Conservation (phyloP, 2,329 filamentous ascomycete species). For the Teratosphaeria viscida region DNA sequence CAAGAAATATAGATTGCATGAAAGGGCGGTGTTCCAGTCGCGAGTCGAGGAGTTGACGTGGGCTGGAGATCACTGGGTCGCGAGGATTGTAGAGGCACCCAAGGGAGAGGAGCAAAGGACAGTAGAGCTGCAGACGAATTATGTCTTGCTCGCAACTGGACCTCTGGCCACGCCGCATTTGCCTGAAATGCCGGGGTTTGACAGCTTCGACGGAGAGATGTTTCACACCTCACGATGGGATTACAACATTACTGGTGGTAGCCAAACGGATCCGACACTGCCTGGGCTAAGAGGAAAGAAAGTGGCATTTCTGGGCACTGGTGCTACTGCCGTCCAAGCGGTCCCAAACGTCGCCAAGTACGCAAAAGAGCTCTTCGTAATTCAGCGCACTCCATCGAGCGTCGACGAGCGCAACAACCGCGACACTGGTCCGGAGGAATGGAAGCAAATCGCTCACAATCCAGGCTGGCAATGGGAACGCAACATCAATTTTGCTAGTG, state of each 20-base stretch:
- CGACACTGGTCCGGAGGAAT: slow-evolving; percentile 35
- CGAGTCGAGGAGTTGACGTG: slow-evolving; percentile 35
- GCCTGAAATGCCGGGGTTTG: slow-evolving; percentile 30
- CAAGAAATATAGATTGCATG: slow-evolving; percentile 33
- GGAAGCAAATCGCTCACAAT: slow-evolving; percentile 21
- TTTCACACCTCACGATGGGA: slow-evolving; percentile 39
- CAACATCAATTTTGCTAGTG: slow-evolving; percentile 34
- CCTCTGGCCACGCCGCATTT: slow-evolving; percentile 35
- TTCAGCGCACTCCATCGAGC: slow-evolving; percentile 35
- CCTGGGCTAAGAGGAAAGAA: slow-evolving; percentile 30
- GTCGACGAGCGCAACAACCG: slow-evolving; percentile 27
- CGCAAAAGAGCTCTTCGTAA: slow-evolving; percentile 29
- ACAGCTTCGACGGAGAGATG: slow-evolving; percentile 29
- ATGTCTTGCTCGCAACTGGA: slow-evolving; percentile 32
- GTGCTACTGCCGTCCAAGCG: slow-evolving; percentile 33
- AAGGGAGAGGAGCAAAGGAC: slow-evolving; percentile 15
- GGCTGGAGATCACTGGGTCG: slow-evolving; percentile 34
- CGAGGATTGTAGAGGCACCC: slow-evolving; percentile 21
- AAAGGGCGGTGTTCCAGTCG: slow-evolving; percentile 39
- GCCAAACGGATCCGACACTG: slow-evolving; percentile 20
- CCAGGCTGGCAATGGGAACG: slow-evolving; percentile 43
- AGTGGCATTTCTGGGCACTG: slow-evolving; percentile 36
- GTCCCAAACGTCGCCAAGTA: slow-evolving; percentile 31
- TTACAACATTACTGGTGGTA: slow-evolving; percentile 33
- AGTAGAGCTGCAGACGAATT: slow-evolving; percentile 26